Percentiles rank a stretch among this genome's conserved stretches.
These are phyloP conservation scores for Mollisia scopiformis DNA, from an alignment of 2,329 filamentous ascomycete genomes.

Conservation along the genomic window DNA sequence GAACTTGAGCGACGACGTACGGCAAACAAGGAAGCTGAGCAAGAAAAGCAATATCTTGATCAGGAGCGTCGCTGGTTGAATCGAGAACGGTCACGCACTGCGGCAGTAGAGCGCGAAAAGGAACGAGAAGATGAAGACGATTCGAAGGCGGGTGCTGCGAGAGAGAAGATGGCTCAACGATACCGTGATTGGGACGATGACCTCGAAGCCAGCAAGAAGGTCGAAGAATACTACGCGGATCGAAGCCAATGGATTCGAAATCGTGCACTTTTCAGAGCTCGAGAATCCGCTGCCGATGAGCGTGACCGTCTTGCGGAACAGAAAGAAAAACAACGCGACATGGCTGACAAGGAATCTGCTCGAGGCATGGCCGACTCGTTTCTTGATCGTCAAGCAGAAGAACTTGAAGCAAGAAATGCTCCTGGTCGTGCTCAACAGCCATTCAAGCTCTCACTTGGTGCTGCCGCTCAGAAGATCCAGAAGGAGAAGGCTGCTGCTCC, in stretches of 20 bases:
- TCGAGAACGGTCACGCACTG: slow-evolving; percentile 80
- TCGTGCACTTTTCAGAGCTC: slow-evolving; percentile 70
- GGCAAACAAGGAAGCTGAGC: slow-evolving; percentile 73
- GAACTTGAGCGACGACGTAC: slow-evolving; percentile 77
- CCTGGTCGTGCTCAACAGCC: slow-evolving; percentile 61
- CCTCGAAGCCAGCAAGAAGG: slow-evolving; percentile 71
- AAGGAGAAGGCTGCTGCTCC: slow-evolving; percentile 58
- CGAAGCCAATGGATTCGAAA: slow-evolving; percentile 84
- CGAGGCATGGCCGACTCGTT: slow-evolving; percentile 88
- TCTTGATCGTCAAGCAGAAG: slow-evolving; percentile 80
- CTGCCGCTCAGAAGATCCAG: slow-evolving; percentile 76
- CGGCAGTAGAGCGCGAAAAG: slow-evolving; percentile 83
- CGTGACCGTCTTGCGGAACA: slow-evolving; percentile 79
- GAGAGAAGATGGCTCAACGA: slow-evolving; percentile 70
- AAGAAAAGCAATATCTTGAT: slow-evolving; percentile 80
- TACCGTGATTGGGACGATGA: slow-evolving; percentile 90
- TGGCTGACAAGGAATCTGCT: slow-evolving; percentile 76
- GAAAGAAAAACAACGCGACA: slow-evolving; percentile 70
- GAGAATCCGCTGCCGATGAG: slow-evolving; percentile 80
- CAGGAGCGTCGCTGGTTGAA: slow-evolving; percentile 91
- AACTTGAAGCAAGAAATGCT: slow-evolving; percentile 60
- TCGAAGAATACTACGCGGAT: slow-evolving; percentile 84
- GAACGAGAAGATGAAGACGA: slow-evolving; percentile 79
- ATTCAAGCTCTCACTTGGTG: slow-evolving; percentile 92
- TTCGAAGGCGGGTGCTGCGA: slow-evolving; percentile 63